Conservation (phyloP, 163 green algal species). For the Volvox carteri region DNA sequence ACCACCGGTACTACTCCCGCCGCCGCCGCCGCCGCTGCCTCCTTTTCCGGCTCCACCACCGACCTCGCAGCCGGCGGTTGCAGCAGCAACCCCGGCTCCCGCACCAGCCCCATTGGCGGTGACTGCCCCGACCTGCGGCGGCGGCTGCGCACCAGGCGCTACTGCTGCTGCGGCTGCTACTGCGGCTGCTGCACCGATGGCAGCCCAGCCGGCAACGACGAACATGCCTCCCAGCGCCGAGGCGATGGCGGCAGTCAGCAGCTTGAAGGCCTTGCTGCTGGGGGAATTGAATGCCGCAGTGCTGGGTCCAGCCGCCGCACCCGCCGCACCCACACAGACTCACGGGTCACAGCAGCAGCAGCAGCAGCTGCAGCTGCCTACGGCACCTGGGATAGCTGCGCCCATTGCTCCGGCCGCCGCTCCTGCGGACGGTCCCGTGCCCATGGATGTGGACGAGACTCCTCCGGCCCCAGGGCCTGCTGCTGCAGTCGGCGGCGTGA, state of each 20-base stretch:
- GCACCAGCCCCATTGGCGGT: not conserved
- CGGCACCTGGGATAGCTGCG: not conserved
- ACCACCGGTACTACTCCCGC: not conserved
- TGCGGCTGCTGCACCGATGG: no score
- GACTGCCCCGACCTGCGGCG: no score
- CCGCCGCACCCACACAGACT: not conserved
- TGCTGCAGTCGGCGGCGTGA: no score
- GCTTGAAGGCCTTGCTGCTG: slow-evolving; percentile 32
- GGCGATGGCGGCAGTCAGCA: slow-evolving; percentile 21
- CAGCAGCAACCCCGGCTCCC: not conserved
- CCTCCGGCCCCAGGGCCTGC: no score
- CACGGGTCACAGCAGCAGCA: not conserved
- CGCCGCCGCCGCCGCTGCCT: not conserved
- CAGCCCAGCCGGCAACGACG: not conserved
- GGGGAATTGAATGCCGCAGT: not conserved
- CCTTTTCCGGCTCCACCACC: not conserved
- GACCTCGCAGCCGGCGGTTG: not conserved
- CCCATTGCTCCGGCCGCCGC: no score
- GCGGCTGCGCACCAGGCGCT: not conserved
- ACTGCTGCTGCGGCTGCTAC: not conserved
- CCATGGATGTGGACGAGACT: no score
- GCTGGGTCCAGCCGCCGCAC: not conserved
- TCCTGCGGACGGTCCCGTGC: no score
- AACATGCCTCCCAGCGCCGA: not conserved
- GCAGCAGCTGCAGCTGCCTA: not conserved